A percentile compares a stretch with the other conserved stretches of the same genome.
Evolutionary conservation across 1,139 yeast species (phyloP).

Genomic region (Suhomyces bokatorum): DNA sequence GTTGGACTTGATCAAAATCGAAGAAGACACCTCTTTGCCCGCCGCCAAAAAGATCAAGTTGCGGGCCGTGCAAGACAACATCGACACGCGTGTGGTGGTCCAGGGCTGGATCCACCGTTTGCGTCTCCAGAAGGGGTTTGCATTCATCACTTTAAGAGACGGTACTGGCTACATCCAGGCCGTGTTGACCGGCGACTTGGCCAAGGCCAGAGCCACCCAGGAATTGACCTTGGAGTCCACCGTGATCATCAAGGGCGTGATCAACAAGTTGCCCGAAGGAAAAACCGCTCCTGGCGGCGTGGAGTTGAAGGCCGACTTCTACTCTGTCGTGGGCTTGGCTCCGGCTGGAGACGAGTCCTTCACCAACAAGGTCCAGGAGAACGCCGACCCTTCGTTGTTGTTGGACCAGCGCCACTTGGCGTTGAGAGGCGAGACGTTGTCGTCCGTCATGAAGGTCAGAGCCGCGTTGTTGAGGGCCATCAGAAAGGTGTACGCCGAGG

Average conservation of each 20-base stretch:
- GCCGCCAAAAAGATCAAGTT: slow-evolving; percentile 69
- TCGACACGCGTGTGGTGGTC: slow-evolving; percentile 68
- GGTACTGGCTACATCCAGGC: slow-evolving; percentile 91
- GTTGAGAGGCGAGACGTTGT: slow-evolving; percentile 90
- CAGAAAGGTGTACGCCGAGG: slow-evolving; percentile 76
- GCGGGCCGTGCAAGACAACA: slow-evolving; percentile 47
- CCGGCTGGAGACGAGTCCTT: slow-evolving; percentile 96
- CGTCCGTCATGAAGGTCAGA: slow-evolving; percentile 95
- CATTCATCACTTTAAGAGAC: slow-evolving; percentile 89
- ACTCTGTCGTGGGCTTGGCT: slow-evolving; percentile 85
- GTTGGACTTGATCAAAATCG: slow-evolving; percentile 67
- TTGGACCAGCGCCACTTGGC: slow-evolving; percentile 94
- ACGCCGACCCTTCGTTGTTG: slow-evolving; percentile 88
- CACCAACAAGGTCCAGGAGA: slow-evolving; percentile 90
- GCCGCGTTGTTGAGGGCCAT: slow-evolving; percentile 72
- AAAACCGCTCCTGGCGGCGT: slow-evolving; percentile 98
- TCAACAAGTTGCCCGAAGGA: slow-evolving; percentile 89
- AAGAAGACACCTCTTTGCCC: slow-evolving; percentile 73
- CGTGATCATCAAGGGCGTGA: slow-evolving; percentile 73
- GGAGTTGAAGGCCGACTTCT: slow-evolving; percentile 88
- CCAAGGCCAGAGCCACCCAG: slow-evolving; percentile 82
- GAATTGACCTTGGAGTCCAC: slow-evolving; percentile 89
- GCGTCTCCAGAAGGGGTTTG: slow-evolving; percentile 88
- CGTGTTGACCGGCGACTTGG: slow-evolving; percentile 86
- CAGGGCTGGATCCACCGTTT: slow-evolving; percentile 97